phyloP scores from a whole-genome alignment of 192 early-diverging fungal species.

The Linnemannia elongata region DNA sequence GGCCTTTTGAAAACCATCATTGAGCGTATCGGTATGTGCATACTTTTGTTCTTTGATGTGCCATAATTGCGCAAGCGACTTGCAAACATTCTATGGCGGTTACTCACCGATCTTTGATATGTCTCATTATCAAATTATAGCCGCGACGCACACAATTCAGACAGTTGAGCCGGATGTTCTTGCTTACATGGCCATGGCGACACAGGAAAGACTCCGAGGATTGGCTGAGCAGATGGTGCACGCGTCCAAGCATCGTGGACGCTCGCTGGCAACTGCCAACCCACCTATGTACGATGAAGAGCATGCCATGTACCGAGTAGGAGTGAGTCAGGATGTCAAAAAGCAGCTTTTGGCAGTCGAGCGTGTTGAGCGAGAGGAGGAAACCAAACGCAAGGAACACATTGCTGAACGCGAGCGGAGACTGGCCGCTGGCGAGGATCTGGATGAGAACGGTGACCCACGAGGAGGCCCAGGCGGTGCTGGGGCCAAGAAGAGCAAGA shows the following conservation, averaged over 20 bases:
- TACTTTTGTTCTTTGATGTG: background rate
- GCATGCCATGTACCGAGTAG: conserved; percentile 77
- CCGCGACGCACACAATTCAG: conserved; percentile 41
- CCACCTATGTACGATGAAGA: conserved; percentile 68
- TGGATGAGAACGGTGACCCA: conserved; percentile 50
- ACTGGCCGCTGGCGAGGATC: conserved; percentile 31
- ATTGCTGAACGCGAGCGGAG: conserved; percentile 61
- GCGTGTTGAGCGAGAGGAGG: conserved; percentile 75
- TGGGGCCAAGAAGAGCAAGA: conserved; percentile 38
- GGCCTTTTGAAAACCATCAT: conserved; percentile 49
- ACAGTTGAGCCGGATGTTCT: conserved; percentile 72
- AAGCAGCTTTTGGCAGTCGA: conserved; percentile 79
- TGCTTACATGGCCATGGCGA: conserved; percentile 74
- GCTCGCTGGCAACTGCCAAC: conserved; percentile 70
- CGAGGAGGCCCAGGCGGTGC: conserved; percentile 25
- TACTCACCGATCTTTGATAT: background rate
- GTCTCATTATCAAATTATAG: conserved; percentile 20
- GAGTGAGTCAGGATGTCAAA: conserved; percentile 74
- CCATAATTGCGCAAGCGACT: background rate
- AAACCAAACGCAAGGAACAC: conserved; percentile 68
- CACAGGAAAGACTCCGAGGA: conserved; percentile 74
- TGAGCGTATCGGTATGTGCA: conserved; percentile 58
- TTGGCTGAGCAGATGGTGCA: conserved; percentile 78
- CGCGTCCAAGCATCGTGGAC: conserved; percentile 79
- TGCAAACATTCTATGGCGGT: background rate